Conservation (phyloP, 1,284 basidiomycete genomes). For the Cutaneotrichosporon sp. region DNA sequence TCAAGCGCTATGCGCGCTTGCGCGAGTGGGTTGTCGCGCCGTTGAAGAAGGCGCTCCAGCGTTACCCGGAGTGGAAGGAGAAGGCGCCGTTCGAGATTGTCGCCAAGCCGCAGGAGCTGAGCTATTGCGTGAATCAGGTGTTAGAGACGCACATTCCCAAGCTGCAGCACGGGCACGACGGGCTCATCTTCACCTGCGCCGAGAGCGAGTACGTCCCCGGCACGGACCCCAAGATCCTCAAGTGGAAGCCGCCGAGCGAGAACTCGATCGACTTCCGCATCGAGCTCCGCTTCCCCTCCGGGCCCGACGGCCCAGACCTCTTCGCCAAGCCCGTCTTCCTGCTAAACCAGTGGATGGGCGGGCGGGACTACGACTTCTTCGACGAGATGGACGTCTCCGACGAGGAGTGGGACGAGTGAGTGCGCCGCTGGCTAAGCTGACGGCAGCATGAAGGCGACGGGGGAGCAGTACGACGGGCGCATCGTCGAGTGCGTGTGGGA, state of each 20-base stretch:
- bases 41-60: conserved; percentile 66
- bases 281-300: conserved; percentile 83
- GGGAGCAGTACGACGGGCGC: conserved; percentile 88
- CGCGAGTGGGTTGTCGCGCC: conserved; percentile 81
- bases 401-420: conserved; percentile 89
- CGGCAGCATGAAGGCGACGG: conserved; percentile 74
- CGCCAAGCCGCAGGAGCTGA: conserved; percentile 85
- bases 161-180: conserved; percentile 93
- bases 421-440: conserved; percentile 24
- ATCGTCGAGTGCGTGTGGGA: conserved; percentile 96
- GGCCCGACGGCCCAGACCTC: conserved; percentile 66
- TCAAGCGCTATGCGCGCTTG: conserved; percentile 86
- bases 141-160: conserved; percentile 79
- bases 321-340: conserved; percentile 82
- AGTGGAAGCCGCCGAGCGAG: conserved; percentile 99
- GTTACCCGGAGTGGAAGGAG: conserved; percentile 64
- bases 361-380: conserved; percentile 74
- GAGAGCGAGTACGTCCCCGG: conserved; percentile 82
- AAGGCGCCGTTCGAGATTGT: conserved; percentile 83
- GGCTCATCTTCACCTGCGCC: conserved; percentile 94
- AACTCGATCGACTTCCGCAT: conserved; percentile 99
- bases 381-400: conserved; percentile 85
- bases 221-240: conserved; percentile 88
- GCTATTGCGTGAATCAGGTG: conserved; percentile 84
- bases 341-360: conserved; percentile 73